Evolutionary conservation across 306 rosid genomes (phyloP), one percentile per base, ranked within the genome.

Genomic region (Vigna unguiculata): DNA sequence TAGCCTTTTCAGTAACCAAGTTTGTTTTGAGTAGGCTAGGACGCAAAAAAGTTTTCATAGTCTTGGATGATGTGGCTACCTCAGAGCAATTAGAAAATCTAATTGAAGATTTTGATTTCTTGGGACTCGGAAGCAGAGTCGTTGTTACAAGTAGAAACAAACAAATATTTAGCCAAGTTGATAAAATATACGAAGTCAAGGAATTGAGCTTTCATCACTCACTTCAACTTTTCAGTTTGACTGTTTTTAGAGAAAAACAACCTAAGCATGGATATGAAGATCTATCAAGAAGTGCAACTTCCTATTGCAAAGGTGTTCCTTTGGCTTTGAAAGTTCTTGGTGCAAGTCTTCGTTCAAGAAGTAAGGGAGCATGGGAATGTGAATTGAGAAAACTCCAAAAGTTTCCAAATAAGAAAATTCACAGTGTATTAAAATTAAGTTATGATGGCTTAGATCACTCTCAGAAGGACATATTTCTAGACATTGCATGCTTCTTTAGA

Each of bases 211-310:
- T 22, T 57, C n/a, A 57, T 24, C 36, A 57, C 36, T 10, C 36
- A 5, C n/a, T 77, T 49, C 2, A 77, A 21, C 85, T 86, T 47
- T 80, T 86, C 10, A 25, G 60, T 6, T 47, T 54, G 36, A 73
- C 57, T 22, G 81, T 57, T 14, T 86, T 86, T 41, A 2, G 20
- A 12, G 54, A 60, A 46, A 22, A 14, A 9, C 45, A 17, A 3
- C 83, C 85, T 32, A 15, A 22, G 16, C 30, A 3, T 0, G 85
- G 72, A 52, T 80, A 55, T 55, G 43, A 66, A 66, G 22, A 83
- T 47, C 24, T 80, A 4, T 60, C 77, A 8, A 13, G 25, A 30
- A 57, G 47, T 36, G 76, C 59, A 53, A 38, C 55, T 20, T n/a
- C 16, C 38, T 72, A 72, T 40, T 72, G 67, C 66, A 54, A 55